Percentiles rank a stretch among this genome's conserved stretches.
These are phyloP conservation scores for Nicotiana knightiana DNA, from an alignment of 257 asterid genomes.

Conservation along the genomic window DNA sequence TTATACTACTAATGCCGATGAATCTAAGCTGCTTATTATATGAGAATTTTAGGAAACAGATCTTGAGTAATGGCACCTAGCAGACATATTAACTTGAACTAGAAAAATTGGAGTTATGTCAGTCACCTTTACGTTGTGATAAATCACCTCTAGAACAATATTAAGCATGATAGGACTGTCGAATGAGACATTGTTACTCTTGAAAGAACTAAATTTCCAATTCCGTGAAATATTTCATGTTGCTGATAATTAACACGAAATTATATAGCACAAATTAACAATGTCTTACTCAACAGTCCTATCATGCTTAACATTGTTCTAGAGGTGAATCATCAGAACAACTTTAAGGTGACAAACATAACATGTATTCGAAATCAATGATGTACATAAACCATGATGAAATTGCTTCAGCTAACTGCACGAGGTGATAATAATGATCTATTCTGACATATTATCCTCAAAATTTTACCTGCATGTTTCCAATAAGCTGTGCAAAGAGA, in stretches of 20 bases:
- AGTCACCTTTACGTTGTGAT: no score
- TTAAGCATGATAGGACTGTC: no score
- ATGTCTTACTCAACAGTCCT: background rate
- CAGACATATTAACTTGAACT: background rate
- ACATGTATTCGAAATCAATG: background rate
- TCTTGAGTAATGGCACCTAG: background rate
- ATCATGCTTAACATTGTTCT: background rate
- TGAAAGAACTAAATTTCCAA: background rate
- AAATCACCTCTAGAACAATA: no score
- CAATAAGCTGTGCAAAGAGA: slow-evolving; percentile 81
- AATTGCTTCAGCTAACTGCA: background rate
- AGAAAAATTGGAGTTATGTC: background rate
- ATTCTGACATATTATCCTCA: background rate
- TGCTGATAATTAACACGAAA: background rate
- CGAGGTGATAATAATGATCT: background rate
- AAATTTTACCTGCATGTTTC: slow-evolving; percentile 81
- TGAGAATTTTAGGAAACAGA: background rate
- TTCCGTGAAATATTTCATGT: background rate
- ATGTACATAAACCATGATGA: background rate
- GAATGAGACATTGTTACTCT: background rate
- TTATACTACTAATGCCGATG: background rate
- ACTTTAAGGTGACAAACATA: background rate
- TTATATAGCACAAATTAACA: background rate
- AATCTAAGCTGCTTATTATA: background rate
- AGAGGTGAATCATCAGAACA: background rate